Base-by-base conservation (phyloP, 192 early-diverging fungal genomes). In the Gaertneriomyces semiglobifer region DNA sequence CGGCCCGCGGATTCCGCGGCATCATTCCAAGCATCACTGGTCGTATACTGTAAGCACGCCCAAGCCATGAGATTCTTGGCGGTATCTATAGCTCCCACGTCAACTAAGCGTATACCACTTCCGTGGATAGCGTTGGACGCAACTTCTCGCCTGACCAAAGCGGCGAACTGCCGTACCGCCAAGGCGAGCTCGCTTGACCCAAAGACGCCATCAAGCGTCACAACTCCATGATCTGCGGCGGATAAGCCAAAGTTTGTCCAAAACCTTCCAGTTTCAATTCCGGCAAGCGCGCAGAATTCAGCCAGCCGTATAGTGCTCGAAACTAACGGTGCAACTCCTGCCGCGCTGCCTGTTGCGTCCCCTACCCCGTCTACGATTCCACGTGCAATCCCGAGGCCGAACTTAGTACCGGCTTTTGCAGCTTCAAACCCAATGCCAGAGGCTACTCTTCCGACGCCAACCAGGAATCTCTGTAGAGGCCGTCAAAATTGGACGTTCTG, bases 181-280 rank as follows among this genome's bases (percentile, higher is more conserved):
- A 25, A 25, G 25, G 62, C 68, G 43, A 68, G 43, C 19, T 78
- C 77, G 4, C 62, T 69, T 14, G 73, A 63, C 40, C 79, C 79
- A 74, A 81, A 77, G 7, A 81, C 73, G 50, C 74, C 63, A 45
- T 78, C 58, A 18, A 81, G 66, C 16, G 70, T 55, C 8, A 41
- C n/a, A 6, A 77, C 62, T 3, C 59, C 41, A 39, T 60, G 53
- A 4, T n/a, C 55, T 6, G 69, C 72, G 20, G 70, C 62, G 14
- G 62, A 39, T 20, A 81, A 46, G 8, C 72, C 70, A 41, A 81
- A 56, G 20, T 76, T 64, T 11, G 79, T 81, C 56, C 70, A 76
- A 47, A 64, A 74, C 16, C 70, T 56, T 14, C 79, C 79, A 19
- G 69, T 55, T 47, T 75, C 68, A 60, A 81, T 77, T 4, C 76